phyloP scores from a whole-genome alignment of 768 basidiomycete species.

The Mycena rebaudengoi region DNA sequence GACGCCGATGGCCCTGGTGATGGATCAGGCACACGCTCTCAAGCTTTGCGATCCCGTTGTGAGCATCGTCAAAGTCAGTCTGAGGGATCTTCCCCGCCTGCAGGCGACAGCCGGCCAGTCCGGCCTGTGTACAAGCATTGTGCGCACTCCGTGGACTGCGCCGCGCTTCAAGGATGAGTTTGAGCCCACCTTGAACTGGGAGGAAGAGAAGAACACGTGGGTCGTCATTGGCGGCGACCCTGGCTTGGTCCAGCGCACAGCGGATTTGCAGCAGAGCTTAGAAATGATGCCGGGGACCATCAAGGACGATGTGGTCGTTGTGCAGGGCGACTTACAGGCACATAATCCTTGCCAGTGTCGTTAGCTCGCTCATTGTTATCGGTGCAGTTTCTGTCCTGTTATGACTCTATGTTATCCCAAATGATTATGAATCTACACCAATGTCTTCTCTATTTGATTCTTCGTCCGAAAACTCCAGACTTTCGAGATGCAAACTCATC shows the following conservation, averaged over 20 bases:
- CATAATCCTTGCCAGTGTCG: conserved; percentile 20
- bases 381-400: conserved; percentile 11
- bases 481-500: conserved; percentile 56
- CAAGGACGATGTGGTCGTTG: conserved; percentile 21
- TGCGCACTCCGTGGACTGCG: conserved; percentile 22
- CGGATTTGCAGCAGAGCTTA: conserved; percentile 23
- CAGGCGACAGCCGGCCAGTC: conserved; percentile 28
- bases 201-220: conserved; percentile 18
- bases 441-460: too few relatives aligned
- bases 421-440: too few relatives aligned
- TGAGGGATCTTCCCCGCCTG: conserved; percentile 26
- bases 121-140: conserved; percentile 25
- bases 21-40: conserved; percentile 27
- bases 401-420: background rate
- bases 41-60: conserved; percentile 25
- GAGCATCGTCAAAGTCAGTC: conserved; percentile 24
- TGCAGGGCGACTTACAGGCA: conserved; percentile 22
- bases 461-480: conserved; percentile 34
- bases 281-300: conserved; percentile 19
- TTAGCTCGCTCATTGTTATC: conserved; percentile 19
- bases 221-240: conserved; percentile 25
- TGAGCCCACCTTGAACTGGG: conserved; percentile 10
- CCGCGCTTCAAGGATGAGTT: conserved; percentile 27
- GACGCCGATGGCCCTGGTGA: conserved; percentile 24
- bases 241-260: conserved; percentile 22